Evolutionary conservation across 2,329 filamentous ascomycete genomes (phyloP).

Genomic region (Bisporella sp.): DNA sequence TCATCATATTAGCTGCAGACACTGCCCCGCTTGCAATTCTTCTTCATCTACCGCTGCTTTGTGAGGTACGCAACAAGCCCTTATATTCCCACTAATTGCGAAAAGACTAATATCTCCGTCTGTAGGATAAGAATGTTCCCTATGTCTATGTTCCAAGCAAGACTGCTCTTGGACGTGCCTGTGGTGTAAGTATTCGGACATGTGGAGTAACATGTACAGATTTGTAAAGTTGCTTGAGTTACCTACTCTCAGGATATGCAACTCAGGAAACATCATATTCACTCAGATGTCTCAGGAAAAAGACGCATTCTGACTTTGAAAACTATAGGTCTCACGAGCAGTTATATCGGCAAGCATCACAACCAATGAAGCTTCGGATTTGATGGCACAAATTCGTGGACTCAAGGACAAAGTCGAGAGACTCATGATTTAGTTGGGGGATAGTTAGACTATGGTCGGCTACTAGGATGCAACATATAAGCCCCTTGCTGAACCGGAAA

Average conservation of each 20-base stretch:
- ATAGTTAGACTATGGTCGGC: too few species aligned
- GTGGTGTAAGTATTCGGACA: constrained; percentile 42
- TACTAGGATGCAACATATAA: not conserved
- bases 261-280: too few species aligned
- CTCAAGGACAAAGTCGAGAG: constrained; percentile 95
- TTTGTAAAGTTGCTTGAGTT: too few species aligned
- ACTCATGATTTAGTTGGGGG: constrained; percentile 69
- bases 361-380: constrained; percentile 83
- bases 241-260: too few species aligned
- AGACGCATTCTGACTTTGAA: too few species aligned
- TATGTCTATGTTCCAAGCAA: constrained; percentile 71
- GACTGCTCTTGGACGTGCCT: constrained; percentile 81
- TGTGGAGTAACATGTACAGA: too few species aligned
- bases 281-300: too few species aligned
- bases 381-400: constrained; percentile 78
- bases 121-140: constrained; percentile 60
- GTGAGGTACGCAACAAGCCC: constrained; percentile 41
- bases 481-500: not conserved
- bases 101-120: too few species aligned
- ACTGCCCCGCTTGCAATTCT: constrained; percentile 82
- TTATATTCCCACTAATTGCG: too few species aligned
- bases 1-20: constrained; percentile 85
- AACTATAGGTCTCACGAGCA: constrained; percentile 57
- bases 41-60: constrained; percentile 80
- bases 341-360: constrained; percentile 88